Evolutionary conservation across 352 stramenopile species (phyloP), one percentile per base, ranked within the genome.

Genomic region (Plasmopara halstedii): DNA sequence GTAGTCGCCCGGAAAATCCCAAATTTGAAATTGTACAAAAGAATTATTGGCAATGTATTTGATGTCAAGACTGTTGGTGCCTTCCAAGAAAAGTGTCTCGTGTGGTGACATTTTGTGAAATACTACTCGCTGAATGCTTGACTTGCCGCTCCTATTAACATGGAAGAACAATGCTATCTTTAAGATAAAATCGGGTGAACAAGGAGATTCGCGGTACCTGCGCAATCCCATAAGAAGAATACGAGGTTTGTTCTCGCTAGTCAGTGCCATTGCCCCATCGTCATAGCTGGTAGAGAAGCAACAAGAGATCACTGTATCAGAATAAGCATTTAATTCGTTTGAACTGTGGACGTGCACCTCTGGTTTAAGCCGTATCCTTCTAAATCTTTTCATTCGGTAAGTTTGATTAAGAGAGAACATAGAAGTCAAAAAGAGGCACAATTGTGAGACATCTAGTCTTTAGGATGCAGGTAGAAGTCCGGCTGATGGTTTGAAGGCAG

Each of bases 81-180:
- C 73, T 53, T 95, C 84, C 13, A 97, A 65, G 51, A 99, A 99
- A 23, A 99, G 64, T 39, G 96, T 99, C 73, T 99, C 95, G 56
- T 99, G 95, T 4, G 96, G 94, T 36, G 88, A 98, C 93, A 98
- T 98, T 73, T 99, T 99, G 64, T 98, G 87, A 78, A 99, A 99
- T 29, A 99, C 94, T 46, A 99, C 96, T 52, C 91, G 88, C 61
- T 99, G 82, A 53, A 90, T 91, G 36, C 76, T 92, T 20, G 80
- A 91, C 57, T 94, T 94, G 64, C 83, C 82, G 52, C 82, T 91
- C 58, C 76, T 88, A 44, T 40, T 25, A 20, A 7, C 34, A 33
- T 9, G 20, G 9, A 31, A 38, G 46, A 11, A 46, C 6, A 15
- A 19, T 31, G 1, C 3, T 10, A 34, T 19, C 13, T 19, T 53